Conservation (phyloP, 306 rosid genomes). For the Gynostemma pentaphyllum region DNA sequence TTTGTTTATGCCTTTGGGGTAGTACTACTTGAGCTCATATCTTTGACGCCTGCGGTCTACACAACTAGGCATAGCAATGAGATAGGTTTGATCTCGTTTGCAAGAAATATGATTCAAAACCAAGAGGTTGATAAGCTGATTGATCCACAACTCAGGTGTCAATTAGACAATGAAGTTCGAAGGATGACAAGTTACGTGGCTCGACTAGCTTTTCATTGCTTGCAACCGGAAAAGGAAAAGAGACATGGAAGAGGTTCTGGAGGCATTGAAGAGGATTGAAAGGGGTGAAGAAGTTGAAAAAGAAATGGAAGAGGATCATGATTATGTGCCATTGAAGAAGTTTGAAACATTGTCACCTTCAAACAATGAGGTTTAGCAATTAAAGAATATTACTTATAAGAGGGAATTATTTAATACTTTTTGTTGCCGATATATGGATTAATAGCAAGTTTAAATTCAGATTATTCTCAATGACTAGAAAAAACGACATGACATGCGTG, state of each 20-base stretch:
- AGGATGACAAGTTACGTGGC: slow-evolving; percentile 46
- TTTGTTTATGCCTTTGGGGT: slow-evolving; percentile 71
- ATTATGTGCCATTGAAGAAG: too few species aligned
- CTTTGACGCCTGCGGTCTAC: slow-evolving; percentile 61
- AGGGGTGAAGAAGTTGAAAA: too few species aligned
- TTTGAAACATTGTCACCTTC: too few species aligned
- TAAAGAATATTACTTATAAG: too few species aligned
- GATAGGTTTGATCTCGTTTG: slow-evolving; percentile 43
- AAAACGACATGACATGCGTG: too few species aligned
- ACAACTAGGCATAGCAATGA: slow-evolving; percentile 38
- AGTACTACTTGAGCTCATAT: slow-evolving; percentile 51
- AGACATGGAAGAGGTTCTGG: slow-evolving; percentile 60
- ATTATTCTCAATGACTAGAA: too few species aligned
- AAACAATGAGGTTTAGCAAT: too few species aligned
- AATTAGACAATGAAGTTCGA: slow-evolving; percentile 25
- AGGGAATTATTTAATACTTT: too few species aligned
- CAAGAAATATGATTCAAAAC: slow-evolving; percentile 28
- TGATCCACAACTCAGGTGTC: slow-evolving; percentile 44
- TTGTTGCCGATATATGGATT: too few species aligned
- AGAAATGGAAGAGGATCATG: too few species aligned
- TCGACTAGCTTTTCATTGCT: slow-evolving; percentile 51
- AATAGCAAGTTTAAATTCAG: too few species aligned
- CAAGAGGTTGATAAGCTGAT: slow-evolving; percentile 32
- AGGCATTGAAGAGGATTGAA: slow-evolving; percentile 31
- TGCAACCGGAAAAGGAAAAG: slow-evolving; percentile 47